Evolutionary conservation across 106 monocot species (phyloP), one percentile per base, ranked within the genome.

Genomic region (Dioscorea dumetorum): DNA sequence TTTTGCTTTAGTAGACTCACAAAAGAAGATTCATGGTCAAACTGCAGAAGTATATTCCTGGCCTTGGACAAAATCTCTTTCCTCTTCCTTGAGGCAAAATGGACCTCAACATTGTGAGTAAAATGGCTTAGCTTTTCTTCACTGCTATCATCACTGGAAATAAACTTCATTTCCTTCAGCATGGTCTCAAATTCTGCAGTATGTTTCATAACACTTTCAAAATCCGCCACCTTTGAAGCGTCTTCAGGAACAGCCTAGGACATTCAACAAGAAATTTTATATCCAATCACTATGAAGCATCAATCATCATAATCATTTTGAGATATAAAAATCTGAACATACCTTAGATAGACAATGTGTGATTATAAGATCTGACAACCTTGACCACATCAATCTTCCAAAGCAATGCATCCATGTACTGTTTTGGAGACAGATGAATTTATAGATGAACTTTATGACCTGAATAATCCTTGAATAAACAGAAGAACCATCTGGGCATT

Each of bases 311-410:
- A 41, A 41, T 41, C 5, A 41, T 41, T 41, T 41, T 6, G 10
- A 41, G 41, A 41, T 41, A 41, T 6, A 5, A 41, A 41, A 41
- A 6, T 2, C 6, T 41, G 22, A 66, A 69, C 79, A 24, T 52
- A 95, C 95, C 91, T 95, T 86, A 33, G 95, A 95, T 53, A 95
- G 88, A 71, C 80, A 95, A 66, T 60, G 79, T 54, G 72, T 82
- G 69, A 99, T 87, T 49, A 92, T 83, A 23, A 90, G 78, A 50
- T 92, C 90, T 66, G 92, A 82, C 63, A 90, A 90, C 75, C 83
- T 84, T 77, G 86, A 33, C 97, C 92, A 99, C 20, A 85, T 87
- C 72, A 99, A 69, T 69, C 79, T 80, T 65, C 85, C 84, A 76
- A 99, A 85, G 49, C 76, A 92, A 35, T 67, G 73, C 67, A 86